phyloP scores from a whole-genome alignment of 352 stramenopile genomes.

The Globisporangium spinosum region DNA sequence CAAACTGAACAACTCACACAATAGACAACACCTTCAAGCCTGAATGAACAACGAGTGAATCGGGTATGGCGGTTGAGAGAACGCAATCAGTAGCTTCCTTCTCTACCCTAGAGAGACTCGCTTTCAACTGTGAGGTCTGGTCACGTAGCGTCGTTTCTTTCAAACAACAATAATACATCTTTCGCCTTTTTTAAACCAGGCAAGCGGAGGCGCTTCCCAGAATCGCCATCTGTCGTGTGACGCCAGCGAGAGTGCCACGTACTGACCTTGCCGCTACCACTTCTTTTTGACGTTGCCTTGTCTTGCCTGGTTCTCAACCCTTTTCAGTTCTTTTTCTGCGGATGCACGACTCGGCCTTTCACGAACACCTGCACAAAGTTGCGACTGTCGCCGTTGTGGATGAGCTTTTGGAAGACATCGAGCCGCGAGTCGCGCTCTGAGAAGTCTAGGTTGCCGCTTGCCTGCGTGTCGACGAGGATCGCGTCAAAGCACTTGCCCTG shows the following conservation, averaged over 20 bases:
- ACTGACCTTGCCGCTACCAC: background rate
- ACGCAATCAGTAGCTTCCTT: background rate
- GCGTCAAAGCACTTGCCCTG: slow-evolving; percentile 85
- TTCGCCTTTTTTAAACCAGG: background rate
- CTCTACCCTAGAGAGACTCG: background rate
- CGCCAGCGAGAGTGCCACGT: background rate
- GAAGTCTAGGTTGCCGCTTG: slow-evolving; percentile 50
- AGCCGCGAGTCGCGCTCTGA: slow-evolving; percentile 32
- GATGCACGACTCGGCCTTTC: slow-evolving; percentile 40
- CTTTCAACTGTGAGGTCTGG: background rate
- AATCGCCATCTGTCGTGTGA: background rate
- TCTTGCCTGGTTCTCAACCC: background rate
- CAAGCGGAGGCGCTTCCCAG: background rate
- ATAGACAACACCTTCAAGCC: too few relatives aligned
- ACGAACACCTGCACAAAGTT: slow-evolving; percentile 83
- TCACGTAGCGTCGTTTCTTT: background rate
- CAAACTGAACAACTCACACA: background rate
- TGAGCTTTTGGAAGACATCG: slow-evolving; percentile 81
- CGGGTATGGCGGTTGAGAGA: background rate
- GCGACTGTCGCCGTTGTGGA: slow-evolving; percentile 82
- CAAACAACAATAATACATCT: background rate
- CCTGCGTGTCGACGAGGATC: slow-evolving; percentile 60
- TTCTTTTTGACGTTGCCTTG: background rate
- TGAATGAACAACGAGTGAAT: too few relatives aligned
- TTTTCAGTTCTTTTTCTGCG: background rate